A percentile compares a stretch with the other conserved stretches of the same genome.
Conservation (phyloP, 2,329 filamentous ascomycete species). For the Claviceps cyperi region DNA sequence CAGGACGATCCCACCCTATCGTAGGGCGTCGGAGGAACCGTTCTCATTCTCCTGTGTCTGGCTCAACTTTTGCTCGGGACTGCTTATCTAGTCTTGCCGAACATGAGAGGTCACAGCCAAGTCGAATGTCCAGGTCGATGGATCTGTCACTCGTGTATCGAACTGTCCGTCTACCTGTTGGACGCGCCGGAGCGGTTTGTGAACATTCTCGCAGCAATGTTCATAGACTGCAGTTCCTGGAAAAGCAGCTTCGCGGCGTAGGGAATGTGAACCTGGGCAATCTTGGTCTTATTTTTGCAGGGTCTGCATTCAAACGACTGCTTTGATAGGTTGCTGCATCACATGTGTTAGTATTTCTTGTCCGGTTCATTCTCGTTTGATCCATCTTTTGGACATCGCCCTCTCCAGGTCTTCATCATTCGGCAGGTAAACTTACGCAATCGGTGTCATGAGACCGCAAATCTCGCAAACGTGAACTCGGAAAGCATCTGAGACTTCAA, state of each 20-base stretch:
- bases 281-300: conserved; percentile 98
- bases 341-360: conserved; percentile 18
- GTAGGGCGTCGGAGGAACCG: too few relatives aligned
- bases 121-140: too few relatives aligned
- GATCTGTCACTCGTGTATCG: too few relatives aligned
- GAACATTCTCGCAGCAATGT: conserved; percentile 95
- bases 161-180: conserved; percentile 36
- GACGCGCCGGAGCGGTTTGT: conserved; percentile 68
- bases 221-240: conserved; percentile 97
- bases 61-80: too few relatives aligned
- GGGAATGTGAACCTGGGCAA: conserved; percentile 93
- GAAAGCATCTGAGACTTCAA: conserved; percentile 96
- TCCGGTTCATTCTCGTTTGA: not conserved
- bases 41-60: too few relatives aligned
- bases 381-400: not conserved
- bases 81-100: too few relatives aligned
- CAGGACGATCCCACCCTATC: too few relatives aligned
- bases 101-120: too few relatives aligned
- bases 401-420: not conserved
- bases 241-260: conserved; percentile 97
- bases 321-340: conserved; percentile 70
- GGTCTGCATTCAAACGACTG: conserved; percentile 92
- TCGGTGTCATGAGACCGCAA: conserved; percentile 95
- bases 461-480: conserved; percentile 97
- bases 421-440: conserved; percentile 59